Conservation (phyloP, 805 yeast species). For the Zygosaccharomyces bisporus region DNA sequence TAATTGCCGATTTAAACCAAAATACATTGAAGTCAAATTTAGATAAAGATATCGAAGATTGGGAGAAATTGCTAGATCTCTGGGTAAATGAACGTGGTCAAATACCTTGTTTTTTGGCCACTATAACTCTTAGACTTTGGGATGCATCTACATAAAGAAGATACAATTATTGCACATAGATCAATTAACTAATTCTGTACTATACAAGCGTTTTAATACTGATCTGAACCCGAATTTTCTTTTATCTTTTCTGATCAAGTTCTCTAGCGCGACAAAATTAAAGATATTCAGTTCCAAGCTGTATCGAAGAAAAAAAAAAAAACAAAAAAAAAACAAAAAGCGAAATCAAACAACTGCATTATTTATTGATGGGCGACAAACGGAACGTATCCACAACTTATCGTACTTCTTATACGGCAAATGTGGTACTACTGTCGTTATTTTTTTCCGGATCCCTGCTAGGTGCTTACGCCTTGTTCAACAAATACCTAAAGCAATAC, state of each 20-base stretch:
- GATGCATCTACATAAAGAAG: constrained; percentile 35
- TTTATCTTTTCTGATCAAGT: constrained; percentile 10
- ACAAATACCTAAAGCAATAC: constrained; percentile 46
- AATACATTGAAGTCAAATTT: constrained; percentile 51
- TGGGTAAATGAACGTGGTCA: constrained; percentile 70
- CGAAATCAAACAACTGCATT: background rate
- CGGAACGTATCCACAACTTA: constrained; percentile 8
- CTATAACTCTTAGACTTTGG: constrained; percentile 63
- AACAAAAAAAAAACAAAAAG: background rate
- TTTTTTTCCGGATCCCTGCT: constrained; percentile 40
- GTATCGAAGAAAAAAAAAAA: too few relatives aligned
- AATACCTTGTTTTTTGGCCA: constrained; percentile 74
- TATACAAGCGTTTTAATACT: background rate
- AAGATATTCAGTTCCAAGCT: too few relatives aligned
- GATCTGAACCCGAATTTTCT: constrained; percentile 6
- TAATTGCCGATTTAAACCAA: constrained; percentile 54
- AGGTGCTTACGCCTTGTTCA: constrained; percentile 44
- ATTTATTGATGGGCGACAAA: constrained; percentile 10
- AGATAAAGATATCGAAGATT: constrained; percentile 31
- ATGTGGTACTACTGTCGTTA: constrained; percentile 29
- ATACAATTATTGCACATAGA: background rate
- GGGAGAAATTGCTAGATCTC: constrained; percentile 52
- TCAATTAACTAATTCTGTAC: background rate
- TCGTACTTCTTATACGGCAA: constrained; percentile 6
- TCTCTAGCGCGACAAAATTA: constrained; percentile 5